Base-by-base conservation (phyloP, 495 filamentous ascomycete species). In the Penicillium fimorum region DNA sequence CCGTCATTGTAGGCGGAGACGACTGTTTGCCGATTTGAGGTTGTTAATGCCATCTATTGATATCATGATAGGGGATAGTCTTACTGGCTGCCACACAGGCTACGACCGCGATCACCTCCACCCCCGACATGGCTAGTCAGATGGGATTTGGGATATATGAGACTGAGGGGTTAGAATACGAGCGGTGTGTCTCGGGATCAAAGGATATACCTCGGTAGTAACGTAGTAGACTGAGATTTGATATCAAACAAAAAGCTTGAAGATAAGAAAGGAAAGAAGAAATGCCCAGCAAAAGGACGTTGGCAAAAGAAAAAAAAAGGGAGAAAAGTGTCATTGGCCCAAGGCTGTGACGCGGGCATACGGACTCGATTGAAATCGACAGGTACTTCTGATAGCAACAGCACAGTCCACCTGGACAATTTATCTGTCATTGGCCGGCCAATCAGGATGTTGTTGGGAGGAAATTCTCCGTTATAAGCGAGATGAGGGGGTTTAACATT, bases 1-100 rank as follows among this genome's bases (percentile, higher is more conserved):
- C 71, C 76, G 50, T 76, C 74, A 29, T 72, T 68, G 60, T 79
- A 80, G 37, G 76, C 71, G 41, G 71, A 75, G 27, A 77, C 70
- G 33, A 78, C 67, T 56, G 20, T 15, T 41, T 27, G 11, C 24
- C 10, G 33, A 17, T 15, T 22, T 35, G 10, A 20, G 10, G 11
- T 43, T 18, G 9, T 46, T 55, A 24, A 32, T 5, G 32, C 17
- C 12, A n/a, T n/a, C 24, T 12, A 50, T 47, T 32, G 30, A 29
- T 35, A 10, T 4, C 10, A 43, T 20, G 44, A 22, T 54, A 29
- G 8, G 38, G 15, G 30, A 18, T 5, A 18, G 8, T 18, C 45
- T 49, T 62, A 69, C 66, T 51, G 22, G 76, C 66, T 33, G 66
- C 69, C 6, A 81, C 71, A 41, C 70, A 73, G 7, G 62, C 69